A percentile compares a stretch with the other conserved stretches of the same genome.
phyloP scores from a whole-genome alignment of 2,329 filamentous ascomycete species.

The Pseudocercospora eumusae region DNA sequence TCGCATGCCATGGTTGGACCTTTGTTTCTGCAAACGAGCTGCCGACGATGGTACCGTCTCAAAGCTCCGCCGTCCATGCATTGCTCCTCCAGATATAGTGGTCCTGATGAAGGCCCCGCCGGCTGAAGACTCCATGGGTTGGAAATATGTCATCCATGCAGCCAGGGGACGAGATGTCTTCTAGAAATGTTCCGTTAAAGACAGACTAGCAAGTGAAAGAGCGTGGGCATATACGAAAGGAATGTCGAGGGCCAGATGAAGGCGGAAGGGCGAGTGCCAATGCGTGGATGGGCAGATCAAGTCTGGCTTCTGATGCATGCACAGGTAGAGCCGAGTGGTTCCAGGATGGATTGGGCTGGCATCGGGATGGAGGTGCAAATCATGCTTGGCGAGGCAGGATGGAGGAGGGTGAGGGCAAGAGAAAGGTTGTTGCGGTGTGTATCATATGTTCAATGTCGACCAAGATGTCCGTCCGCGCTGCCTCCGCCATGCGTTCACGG shows the following conservation, averaged over 20 bases:
- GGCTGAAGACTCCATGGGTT: constrained; percentile 4
- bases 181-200: constrained; percentile 4
- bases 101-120: not conserved
- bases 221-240: constrained; percentile 9
- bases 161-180: not conserved
- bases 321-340: constrained; percentile 7
- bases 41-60: constrained; percentile 22
- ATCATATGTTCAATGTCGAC: not conserved
- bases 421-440: constrained; percentile 4
- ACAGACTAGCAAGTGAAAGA: constrained; percentile 10
- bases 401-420: not conserved
- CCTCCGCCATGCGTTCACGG: constrained; percentile 2
- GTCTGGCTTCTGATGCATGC: constrained; percentile 12
- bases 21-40: constrained; percentile 31
- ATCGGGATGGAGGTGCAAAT: constrained; percentile 3
- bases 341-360: constrained; percentile 7
- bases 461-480: not conserved
- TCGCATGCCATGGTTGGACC: constrained; percentile 27
- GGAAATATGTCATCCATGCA: constrained; percentile 5
- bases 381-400: constrained; percentile 7
- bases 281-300: constrained; percentile 2
- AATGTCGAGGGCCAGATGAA: constrained; percentile 10
- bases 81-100: constrained; percentile 11
- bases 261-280: constrained; percentile 9
- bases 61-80: constrained; percentile 24